These are phyloP conservation scores for Euphorbia schlechtendalii DNA, from an alignment of 441 rosid genomes.

Conservation along the genomic window DNA sequence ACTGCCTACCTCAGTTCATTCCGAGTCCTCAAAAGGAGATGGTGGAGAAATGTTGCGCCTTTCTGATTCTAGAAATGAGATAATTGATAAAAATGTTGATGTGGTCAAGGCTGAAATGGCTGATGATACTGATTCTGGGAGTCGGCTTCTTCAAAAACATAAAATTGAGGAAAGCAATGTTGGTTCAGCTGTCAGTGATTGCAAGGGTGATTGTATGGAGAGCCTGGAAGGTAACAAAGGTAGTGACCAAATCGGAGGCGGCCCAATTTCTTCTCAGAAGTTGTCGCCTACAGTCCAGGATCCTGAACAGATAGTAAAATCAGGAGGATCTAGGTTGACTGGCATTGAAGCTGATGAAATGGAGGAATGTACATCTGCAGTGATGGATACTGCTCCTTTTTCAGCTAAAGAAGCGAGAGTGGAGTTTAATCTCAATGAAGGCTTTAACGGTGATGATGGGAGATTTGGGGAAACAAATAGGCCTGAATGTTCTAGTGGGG, in stretches of 20 bases:
- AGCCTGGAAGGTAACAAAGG: slow-evolving; percentile 22
- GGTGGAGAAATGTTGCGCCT: slow-evolving; percentile 22
- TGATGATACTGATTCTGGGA: slow-evolving; percentile 20
- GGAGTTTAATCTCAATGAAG: slow-evolving; percentile 86
- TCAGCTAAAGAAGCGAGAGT: slow-evolving; percentile 52
- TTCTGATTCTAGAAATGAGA: slow-evolving; percentile 26
- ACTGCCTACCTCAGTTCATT: slow-evolving; percentile 13
- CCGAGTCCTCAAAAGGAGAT: slow-evolving; percentile 25
- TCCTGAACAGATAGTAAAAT: slow-evolving; percentile 26
- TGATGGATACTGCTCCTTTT: slow-evolving; percentile 28
- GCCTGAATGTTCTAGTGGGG: slow-evolving; percentile 30
- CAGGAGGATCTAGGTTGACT: slow-evolving; percentile 31
- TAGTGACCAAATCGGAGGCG: slow-evolving; percentile 19
- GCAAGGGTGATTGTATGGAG: slow-evolving; percentile 30
- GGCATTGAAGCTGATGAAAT: slow-evolving; percentile 38
- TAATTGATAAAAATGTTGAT: slow-evolving; percentile 26
- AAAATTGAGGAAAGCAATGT: slow-evolving; percentile 25
- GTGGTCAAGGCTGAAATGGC: slow-evolving; percentile 22
- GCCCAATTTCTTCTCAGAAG: slow-evolving; percentile 19
- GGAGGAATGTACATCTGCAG: slow-evolving; percentile 42
- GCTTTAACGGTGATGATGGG: slow-evolving; percentile 56
- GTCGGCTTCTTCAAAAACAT: slow-evolving; percentile 20
- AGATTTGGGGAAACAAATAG: slow-evolving; percentile 34
- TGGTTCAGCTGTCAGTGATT: slow-evolving; percentile 26
- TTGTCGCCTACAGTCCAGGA: slow-evolving; percentile 21